phyloP scores from a whole-genome alignment of 345 rosid genomes.

The Hibiscus mutabilis region DNA sequence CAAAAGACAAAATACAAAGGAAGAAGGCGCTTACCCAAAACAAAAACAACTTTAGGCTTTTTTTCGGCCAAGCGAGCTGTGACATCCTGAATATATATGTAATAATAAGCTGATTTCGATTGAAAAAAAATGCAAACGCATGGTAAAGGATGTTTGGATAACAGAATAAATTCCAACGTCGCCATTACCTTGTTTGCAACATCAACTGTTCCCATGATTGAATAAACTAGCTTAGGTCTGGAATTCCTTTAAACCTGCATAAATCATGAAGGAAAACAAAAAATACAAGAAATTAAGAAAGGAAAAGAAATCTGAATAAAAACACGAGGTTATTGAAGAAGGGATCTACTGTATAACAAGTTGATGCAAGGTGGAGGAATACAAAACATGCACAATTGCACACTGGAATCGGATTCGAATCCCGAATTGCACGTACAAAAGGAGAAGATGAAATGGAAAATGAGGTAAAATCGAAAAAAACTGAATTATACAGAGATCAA shows the following conservation, averaged over 20 bases:
- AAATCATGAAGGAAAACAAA: neutral
- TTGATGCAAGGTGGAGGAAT: neutral
- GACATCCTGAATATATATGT: slow-evolving; percentile 32
- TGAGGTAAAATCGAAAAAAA: neutral
- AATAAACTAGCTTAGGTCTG: slow-evolving; percentile 9
- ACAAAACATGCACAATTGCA: neutral
- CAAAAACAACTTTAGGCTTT: slow-evolving; percentile 76
- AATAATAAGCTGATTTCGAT: neutral
- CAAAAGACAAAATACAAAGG: neutral
- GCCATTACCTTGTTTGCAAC: slow-evolving; percentile 37
- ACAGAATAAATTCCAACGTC: neutral
- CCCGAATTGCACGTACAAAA: too few species aligned
- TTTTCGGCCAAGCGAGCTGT: slow-evolving; percentile 36
- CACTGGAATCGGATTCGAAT: too few species aligned
- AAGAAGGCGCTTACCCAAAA: slow-evolving; percentile 50
- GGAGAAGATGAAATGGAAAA: too few species aligned
- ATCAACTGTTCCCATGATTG: slow-evolving; percentile 50
- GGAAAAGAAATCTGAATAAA: neutral
- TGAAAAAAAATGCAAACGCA: neutral
- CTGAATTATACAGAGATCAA: neutral
- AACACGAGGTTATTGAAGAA: neutral
- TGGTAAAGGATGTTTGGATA: neutral
- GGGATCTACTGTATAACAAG: neutral
- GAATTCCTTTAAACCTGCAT: slow-evolving; percentile 3
- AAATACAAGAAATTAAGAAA: neutral